Conservation (phyloP, 2,329 filamentous ascomycete species). For the Dactylonectria macrodidyma region DNA sequence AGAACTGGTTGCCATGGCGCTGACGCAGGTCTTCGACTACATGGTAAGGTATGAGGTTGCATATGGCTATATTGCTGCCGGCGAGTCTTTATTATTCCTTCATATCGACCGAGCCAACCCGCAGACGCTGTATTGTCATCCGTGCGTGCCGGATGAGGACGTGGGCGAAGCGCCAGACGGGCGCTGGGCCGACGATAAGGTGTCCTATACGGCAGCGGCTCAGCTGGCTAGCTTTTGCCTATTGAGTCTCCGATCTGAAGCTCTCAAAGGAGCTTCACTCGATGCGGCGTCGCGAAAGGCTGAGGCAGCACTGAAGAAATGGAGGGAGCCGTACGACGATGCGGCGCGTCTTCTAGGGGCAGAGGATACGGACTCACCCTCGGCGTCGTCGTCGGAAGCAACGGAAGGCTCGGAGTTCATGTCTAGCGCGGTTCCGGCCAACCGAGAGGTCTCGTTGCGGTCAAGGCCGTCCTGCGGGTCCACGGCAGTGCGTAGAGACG, state of each 20-base stretch:
- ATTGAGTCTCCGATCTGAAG: slow-evolving; percentile 37
- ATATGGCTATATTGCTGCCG: slow-evolving; percentile 47
- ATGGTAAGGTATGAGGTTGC: slow-evolving; percentile 39
- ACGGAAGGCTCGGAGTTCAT: slow-evolving; percentile 17
- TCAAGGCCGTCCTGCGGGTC: slow-evolving; percentile 16
- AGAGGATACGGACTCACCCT: slow-evolving; percentile 17
- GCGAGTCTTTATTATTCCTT: slow-evolving; percentile 47
- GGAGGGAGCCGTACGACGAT: slow-evolving; percentile 39
- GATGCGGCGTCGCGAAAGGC: slow-evolving; percentile 26
- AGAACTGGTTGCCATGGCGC: too few relatives aligned
- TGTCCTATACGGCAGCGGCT: slow-evolving; percentile 38
- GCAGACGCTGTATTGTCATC: slow-evolving; percentile 38
- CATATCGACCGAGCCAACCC: slow-evolving; percentile 34
- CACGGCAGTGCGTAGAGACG: background rate
- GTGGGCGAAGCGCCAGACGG: slow-evolving; percentile 19
- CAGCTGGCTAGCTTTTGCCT: slow-evolving; percentile 41
- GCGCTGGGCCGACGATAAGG: slow-evolving; percentile 12
- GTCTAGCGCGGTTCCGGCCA: slow-evolving; percentile 5
- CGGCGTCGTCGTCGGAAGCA: slow-evolving; percentile 18
- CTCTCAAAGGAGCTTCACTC: slow-evolving; percentile 32
- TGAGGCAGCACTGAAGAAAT: slow-evolving; percentile 32
- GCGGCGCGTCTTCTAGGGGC: slow-evolving; percentile 21
- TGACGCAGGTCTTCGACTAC: slow-evolving; percentile 42
- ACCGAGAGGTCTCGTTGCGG: slow-evolving; percentile 23
- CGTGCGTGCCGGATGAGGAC: slow-evolving; percentile 30